Conservation (phyloP, 192 early-diverging fungal species). For the Entrophospora sp. region DNA sequence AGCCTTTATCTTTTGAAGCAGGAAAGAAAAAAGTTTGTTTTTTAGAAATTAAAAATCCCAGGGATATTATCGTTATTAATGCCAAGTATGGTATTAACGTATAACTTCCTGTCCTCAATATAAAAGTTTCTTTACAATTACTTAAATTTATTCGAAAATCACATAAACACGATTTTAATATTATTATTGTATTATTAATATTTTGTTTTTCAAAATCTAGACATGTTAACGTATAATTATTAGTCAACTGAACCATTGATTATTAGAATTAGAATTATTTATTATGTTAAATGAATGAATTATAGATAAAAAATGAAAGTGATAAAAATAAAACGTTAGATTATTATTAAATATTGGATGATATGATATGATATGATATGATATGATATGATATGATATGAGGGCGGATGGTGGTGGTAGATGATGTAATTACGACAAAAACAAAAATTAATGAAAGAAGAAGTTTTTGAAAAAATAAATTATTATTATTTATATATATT, state of each 20-base stretch:
- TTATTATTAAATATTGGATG: no score
- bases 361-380: no score
- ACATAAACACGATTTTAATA: background rate
- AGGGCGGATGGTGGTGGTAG: no score
- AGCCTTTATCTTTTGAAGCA: background rate
- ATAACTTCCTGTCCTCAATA: background rate
- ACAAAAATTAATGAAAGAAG: no score
- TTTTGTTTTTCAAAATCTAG: background rate
- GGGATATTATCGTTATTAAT: background rate
- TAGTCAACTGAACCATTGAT: background rate
- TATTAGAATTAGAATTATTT: no score
- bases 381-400: no score
- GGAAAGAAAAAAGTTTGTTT: slow-evolving; percentile 11
- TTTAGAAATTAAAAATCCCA: background rate
- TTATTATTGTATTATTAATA: background rate
- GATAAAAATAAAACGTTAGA: no score
- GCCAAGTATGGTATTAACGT: background rate
- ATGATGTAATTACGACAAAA: no score
- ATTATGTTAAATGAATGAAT: no score
- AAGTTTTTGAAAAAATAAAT: no score
- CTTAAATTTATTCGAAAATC: slow-evolving; percentile 11
- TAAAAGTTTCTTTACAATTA: background rate
- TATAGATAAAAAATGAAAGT: no score
- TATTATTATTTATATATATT: no score
- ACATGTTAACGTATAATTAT: background rate